phyloP scores from a whole-genome alignment of 2,329 filamentous ascomycete genomes.

The Arthroderma uncinatum region DNA sequence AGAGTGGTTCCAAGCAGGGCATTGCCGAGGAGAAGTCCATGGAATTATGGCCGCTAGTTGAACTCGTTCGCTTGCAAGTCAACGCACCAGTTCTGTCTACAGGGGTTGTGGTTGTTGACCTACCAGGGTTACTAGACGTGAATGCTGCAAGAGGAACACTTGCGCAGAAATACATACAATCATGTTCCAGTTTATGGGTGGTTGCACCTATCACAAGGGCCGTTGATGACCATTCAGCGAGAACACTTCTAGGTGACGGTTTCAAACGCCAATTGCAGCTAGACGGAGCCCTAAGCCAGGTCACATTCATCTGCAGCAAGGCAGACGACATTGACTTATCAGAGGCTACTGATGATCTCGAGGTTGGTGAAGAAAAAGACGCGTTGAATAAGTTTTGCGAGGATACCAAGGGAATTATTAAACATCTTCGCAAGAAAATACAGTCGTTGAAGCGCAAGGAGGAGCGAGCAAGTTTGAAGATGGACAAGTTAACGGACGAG shows the following conservation, averaged over 20 bases:
- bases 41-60: constrained; percentile 35
- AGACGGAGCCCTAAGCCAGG: constrained; percentile 43
- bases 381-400: not conserved
- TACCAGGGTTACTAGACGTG: constrained; percentile 49
- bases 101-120: constrained; percentile 46
- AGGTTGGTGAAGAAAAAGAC: not conserved
- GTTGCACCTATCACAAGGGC: constrained; percentile 51
- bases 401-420: not conserved
- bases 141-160: constrained; percentile 50
- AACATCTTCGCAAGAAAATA: not conserved
- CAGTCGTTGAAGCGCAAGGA: not conserved
- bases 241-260: constrained; percentile 44
- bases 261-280: constrained; percentile 51
- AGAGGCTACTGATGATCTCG: constrained; percentile 26
- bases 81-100: constrained; percentile 43
- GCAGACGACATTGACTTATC: constrained; percentile 49
- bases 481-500: not conserved
- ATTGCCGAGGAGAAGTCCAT: constrained; percentile 25
- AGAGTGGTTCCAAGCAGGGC: not conserved
- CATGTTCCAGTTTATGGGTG: constrained; percentile 50
- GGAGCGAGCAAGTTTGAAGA: not conserved
- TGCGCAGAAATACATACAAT: constrained; percentile 49
- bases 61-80: constrained; percentile 38
- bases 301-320: constrained; percentile 54
- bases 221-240: constrained; percentile 50